Conservation (phyloP, 176 grass and related monocot species). For the Miscanthus lutarioriparius region DNA sequence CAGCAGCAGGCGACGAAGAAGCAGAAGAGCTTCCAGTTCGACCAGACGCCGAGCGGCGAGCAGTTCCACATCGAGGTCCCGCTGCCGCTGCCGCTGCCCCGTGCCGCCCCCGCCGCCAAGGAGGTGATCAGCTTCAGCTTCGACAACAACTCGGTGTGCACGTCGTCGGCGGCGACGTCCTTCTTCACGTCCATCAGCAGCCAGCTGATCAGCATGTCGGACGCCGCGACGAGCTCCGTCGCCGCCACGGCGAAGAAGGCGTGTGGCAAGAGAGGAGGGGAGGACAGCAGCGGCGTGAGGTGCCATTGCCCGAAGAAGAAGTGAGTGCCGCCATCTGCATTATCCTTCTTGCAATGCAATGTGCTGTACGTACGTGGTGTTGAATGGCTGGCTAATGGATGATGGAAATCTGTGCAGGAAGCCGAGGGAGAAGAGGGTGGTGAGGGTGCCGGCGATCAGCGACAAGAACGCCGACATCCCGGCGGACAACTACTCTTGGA, state of each 20-base stretch:
- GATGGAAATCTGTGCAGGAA: constrained; percentile 49
- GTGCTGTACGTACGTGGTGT: background rate
- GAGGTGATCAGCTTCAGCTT: constrained; percentile 71
- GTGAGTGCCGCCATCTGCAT: constrained; percentile 31
- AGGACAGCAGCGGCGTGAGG: constrained; percentile 28
- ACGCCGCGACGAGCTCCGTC: constrained; percentile 34
- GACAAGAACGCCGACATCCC: constrained; percentile 87
- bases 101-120: constrained; percentile 7
- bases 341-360: background rate
- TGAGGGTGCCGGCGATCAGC: constrained; percentile 79
- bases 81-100: background rate
- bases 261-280: constrained; percentile 12
- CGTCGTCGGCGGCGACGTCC: constrained; percentile 50
- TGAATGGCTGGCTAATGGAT: background rate
- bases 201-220: constrained; percentile 56
- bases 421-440: constrained; percentile 78
- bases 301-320: constrained; percentile 84
- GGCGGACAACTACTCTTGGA: constrained; percentile 80
- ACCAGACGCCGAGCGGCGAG: constrained; percentile 31
- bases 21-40: constrained; percentile 42
- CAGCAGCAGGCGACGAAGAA: constrained; percentile 12
- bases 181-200: constrained; percentile 53
- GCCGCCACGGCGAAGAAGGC: constrained; percentile 35
- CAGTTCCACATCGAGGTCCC: constrained; percentile 57
- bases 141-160: constrained; percentile 64